phyloP scores from a whole-genome alignment of 2,329 filamentous ascomycete genomes.

The Lachnellula occidentalis region DNA sequence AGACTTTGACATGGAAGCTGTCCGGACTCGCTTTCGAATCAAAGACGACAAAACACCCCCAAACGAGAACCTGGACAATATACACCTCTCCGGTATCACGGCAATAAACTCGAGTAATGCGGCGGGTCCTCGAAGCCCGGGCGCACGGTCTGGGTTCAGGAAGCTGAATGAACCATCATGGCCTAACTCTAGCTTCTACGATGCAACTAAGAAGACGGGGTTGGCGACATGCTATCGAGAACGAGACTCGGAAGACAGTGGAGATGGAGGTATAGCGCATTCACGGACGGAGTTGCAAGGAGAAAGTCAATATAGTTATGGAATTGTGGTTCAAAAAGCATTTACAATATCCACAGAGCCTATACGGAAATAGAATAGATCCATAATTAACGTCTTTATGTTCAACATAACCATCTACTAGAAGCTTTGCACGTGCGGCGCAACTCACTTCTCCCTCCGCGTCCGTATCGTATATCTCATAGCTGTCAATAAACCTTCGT shows the following conservation, averaged over 20 bases:
- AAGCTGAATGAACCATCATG: background rate
- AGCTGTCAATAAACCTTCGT: too few species aligned
- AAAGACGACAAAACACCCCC: too few species aligned
- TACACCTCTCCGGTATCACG: too few species aligned
- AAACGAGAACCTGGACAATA: too few species aligned
- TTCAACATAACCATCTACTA: too few species aligned
- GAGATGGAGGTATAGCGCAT: background rate
- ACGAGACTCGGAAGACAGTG: background rate
- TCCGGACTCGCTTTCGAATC: too few species aligned
- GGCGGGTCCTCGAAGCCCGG: background rate
- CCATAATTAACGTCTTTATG: background rate
- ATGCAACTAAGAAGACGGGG: background rate
- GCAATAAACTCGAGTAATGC: too few species aligned
- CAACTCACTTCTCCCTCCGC: too few species aligned
- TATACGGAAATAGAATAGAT: background rate
- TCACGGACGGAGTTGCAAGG: background rate
- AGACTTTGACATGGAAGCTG: background rate
- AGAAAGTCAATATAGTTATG: background rate
- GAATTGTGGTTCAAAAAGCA: conserved; percentile 3
- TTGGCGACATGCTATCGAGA: conserved; percentile 1
- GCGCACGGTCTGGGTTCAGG: background rate
- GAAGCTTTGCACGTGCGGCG: too few species aligned
- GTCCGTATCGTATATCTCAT: too few species aligned
- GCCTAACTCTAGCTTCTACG: background rate
- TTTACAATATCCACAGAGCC: conserved; percentile 1